Base-by-base conservation (phyloP, 2,329 filamentous ascomycete species). In the Xylariales sp. region DNA sequence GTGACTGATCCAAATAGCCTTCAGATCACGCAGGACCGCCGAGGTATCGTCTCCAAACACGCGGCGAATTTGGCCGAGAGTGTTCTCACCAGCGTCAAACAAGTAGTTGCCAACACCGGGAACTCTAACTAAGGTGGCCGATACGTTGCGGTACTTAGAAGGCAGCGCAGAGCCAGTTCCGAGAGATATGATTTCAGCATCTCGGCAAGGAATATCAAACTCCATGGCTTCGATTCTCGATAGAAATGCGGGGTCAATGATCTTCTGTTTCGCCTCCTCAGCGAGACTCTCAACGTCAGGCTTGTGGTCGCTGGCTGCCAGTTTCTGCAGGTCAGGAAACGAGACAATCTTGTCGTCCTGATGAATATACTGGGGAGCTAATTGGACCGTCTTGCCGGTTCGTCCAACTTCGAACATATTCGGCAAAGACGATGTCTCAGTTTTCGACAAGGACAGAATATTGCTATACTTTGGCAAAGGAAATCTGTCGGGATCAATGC, bases 131-230 rank as follows among this genome's bases (percentile, higher is more conserved):
- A 98, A 70, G 1, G 90, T 96, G 2, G 83, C 81, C 10, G 91
- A 95, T 15, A 98, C 93, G 57, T 97, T 98, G 51, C 93, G 85
- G 60, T 96, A 93, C 58, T 94, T 94, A 23, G 88, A 95, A 2
- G 93, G 93, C 13, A 85, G 59, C 1, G 91, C 86, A 4, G 91
- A 97, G 7, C 93, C 93, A 3, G 93, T 98, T 5, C 93, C 93
- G 1, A 98, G 75, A 2, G 89, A 80, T 27, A 90, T 83, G 33
- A 98, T 78, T 59, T 96, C 89, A 1, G 83, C 79, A 51, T 96
- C 83, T 23, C 77, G 73, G 47, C 79, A 78, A 3, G 85, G 85
- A 3, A 95, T 76, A 43, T 81, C 76, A n/a, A 72, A 62, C 45
- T 82, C 78, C 11, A 70, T 60, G 29, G 69, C 59, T 20, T 73